Conservation (phyloP, 257 asterid genomes). For the Anisodus acutangulus region DNA sequence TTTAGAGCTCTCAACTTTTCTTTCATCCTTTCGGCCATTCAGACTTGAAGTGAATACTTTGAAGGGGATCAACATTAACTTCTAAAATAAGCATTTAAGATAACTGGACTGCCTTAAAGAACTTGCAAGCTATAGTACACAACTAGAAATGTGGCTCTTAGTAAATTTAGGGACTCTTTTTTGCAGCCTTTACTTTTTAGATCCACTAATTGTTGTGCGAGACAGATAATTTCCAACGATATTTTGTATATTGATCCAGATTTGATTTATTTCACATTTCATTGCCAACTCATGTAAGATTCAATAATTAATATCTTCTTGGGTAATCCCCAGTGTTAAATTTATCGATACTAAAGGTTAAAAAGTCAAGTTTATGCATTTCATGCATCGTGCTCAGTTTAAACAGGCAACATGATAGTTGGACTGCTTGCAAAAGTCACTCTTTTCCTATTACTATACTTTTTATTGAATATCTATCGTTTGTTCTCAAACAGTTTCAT, state of each 20-base stretch:
- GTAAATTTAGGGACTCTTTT: not conserved
- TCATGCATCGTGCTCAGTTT: not conserved
- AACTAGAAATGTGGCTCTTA: not conserved
- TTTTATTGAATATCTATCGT: not conserved
- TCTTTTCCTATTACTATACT: constrained; percentile 4
- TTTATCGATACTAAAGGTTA: not conserved
- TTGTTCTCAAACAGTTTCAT: not conserved
- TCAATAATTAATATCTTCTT: not conserved
- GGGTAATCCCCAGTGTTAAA: not conserved
- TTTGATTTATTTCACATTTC: not conserved
- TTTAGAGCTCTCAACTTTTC: not conserved
- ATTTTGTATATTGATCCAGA: not conserved
- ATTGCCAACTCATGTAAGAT: not conserved
- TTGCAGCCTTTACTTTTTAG: not conserved
- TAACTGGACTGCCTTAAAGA: not conserved
- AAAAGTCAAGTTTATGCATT: not conserved
- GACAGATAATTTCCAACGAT: not conserved
- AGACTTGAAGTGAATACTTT: not conserved
- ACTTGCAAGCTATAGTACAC: constrained; percentile 15
- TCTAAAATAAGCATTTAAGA: constrained; percentile 6
- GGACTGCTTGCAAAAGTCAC: not conserved
- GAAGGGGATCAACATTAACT: not conserved
- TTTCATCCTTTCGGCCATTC: not conserved
- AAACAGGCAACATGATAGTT: not conserved
- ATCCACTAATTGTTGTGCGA: not conserved